Percentiles rank a stretch among this genome's conserved stretches.
Conservation (phyloP, 23 red algal genomes). For the Agarophyton chilense region DNA sequence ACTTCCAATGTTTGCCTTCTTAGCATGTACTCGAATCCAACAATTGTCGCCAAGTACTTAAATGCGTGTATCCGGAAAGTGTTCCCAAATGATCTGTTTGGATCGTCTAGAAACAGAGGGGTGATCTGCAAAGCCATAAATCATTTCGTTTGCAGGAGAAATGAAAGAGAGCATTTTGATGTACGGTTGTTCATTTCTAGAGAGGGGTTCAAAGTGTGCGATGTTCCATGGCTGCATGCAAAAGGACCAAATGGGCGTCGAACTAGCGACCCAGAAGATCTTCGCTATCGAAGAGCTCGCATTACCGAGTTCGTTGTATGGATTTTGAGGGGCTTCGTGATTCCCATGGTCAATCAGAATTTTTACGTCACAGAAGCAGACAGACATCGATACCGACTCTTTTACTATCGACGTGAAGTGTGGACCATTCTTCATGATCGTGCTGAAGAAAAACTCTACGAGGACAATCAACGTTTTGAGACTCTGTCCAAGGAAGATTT, state of each 20-base stretch:
- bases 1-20: constrained; percentile 24
- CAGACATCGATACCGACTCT: constrained; percentile 31
- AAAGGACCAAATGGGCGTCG: constrained; percentile 27
- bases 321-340: constrained; percentile 52
- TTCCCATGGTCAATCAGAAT: constrained; percentile 57
- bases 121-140: constrained; percentile 23
- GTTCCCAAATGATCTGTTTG: constrained; percentile 32
- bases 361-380: constrained; percentile 68
- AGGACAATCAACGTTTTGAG: constrained; percentile 25
- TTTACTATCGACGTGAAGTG: constrained; percentile 58
- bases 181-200: background rate
- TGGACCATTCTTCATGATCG: constrained; percentile 51
- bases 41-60: constrained; percentile 41
- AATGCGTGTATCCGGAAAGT: constrained; percentile 20
- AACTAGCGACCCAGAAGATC: constrained; percentile 46
- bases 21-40: constrained; percentile 33
- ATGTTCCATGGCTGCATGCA: constrained; percentile 56
- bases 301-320: constrained; percentile 43
- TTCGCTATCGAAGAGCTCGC: constrained; percentile 23
- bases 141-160: constrained; percentile 34
- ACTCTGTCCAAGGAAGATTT: constrained; percentile 36
- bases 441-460: constrained; percentile 36
- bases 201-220: constrained; percentile 12
- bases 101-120: constrained; percentile 43
- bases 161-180: constrained; percentile 29